Percentiles rank a stretch among this genome's conserved stretches.
These are phyloP conservation scores for Parathielavia hyrcaniae DNA, from an alignment of 495 filamentous ascomycete species.

Conservation along the genomic window DNA sequence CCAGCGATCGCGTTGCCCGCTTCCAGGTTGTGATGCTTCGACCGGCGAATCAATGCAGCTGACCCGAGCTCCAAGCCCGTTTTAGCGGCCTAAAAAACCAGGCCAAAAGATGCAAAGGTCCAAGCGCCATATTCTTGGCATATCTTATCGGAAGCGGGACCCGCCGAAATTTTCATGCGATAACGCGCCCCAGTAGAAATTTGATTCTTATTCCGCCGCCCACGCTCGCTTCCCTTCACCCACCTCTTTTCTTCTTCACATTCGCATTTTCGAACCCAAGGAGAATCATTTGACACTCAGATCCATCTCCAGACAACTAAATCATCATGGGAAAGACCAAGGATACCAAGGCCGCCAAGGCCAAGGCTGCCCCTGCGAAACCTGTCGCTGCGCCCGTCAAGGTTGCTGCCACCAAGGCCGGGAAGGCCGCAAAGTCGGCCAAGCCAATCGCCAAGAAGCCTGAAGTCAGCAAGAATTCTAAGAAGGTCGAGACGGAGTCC, in stretches of 20 bases:
- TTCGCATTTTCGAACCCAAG: conserved; percentile 15
- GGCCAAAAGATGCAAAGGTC: neutral
- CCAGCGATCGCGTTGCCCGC: conserved; percentile 13
- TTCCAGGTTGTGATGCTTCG: conserved; percentile 12
- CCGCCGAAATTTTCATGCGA: conserved; percentile 10
- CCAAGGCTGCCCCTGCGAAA: conserved; percentile 37
- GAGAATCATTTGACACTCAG: conserved; percentile 20
- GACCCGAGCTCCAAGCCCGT: conserved; percentile 9
- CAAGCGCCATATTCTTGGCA: neutral
- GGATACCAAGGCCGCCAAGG: conserved; percentile 44
- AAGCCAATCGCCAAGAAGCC: conserved; percentile 29
- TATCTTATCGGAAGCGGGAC: neutral
- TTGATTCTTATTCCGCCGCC: neutral
- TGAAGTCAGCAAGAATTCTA: conserved; percentile 26
- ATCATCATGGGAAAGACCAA: conserved; percentile 54
- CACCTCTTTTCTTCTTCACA: conserved; percentile 7
- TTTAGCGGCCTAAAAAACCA: conserved; percentile 12
- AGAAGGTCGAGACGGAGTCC: conserved; percentile 34
- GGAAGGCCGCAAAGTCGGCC: conserved; percentile 30
- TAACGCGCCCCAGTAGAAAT: conserved; percentile 4
- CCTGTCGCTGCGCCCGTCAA: conserved; percentile 33
- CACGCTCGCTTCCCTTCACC: neutral
- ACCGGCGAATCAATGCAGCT: conserved; percentile 6
- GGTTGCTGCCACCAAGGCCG: conserved; percentile 40
- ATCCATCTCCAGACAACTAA: conserved; percentile 15